Conservation (phyloP, 1,284 basidiomycete species). For the Ceratobasidium sp. region DNA sequence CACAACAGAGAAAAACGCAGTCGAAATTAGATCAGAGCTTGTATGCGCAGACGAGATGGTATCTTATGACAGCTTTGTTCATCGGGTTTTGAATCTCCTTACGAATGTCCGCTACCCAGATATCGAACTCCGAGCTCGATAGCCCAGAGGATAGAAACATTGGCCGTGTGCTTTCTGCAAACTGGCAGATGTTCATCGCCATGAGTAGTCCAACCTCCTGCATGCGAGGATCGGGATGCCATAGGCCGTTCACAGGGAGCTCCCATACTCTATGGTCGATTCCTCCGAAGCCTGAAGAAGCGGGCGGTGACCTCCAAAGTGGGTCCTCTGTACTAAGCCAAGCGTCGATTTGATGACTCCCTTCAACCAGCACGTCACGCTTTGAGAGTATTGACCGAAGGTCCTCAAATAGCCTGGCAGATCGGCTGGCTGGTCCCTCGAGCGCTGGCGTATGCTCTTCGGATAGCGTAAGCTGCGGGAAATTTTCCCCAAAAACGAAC, state of each 20-base stretch:
- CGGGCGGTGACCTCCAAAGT: background rate
- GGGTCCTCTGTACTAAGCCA: conserved; percentile 6
- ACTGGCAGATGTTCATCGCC: conserved; percentile 11
- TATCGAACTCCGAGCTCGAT: background rate
- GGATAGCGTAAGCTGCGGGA: background rate
- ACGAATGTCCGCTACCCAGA: background rate
- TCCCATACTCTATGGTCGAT: background rate
- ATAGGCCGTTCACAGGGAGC: background rate
- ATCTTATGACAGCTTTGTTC: conserved; percentile 15
- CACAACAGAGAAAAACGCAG: no score
- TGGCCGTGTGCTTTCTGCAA: background rate
- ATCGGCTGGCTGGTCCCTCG: background rate
- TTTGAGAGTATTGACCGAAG: background rate
- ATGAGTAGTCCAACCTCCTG: conserved; percentile 13
- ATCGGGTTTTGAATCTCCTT: conserved; percentile 22
- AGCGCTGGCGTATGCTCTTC: conserved; percentile 1
- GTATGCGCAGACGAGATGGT: conserved; percentile 13
- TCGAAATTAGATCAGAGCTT: no score
- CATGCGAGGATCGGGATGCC: conserved; percentile 6
- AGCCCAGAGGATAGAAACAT: background rate
- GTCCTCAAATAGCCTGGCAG: background rate
- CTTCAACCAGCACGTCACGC: conserved; percentile 7
- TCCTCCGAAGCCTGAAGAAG: background rate
- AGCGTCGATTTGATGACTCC: background rate
- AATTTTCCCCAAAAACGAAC: background rate